Conservation (phyloP, 441 rosid species). For the Adansonia grandidieri region DNA sequence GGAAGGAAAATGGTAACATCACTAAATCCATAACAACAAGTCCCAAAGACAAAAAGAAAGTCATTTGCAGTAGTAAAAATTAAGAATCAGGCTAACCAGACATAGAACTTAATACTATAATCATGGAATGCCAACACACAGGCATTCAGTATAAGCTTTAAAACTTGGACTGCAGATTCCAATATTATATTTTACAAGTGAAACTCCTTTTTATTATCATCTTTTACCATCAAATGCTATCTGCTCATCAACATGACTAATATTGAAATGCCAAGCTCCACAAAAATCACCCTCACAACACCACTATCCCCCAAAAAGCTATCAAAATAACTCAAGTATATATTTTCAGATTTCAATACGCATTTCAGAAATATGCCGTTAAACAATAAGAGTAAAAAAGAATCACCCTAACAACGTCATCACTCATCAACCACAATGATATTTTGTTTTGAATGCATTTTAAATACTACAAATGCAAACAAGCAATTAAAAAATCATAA, state of each 20-base stretch:
- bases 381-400: too few species aligned
- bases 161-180: background rate
- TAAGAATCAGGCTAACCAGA: background rate
- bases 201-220: conserved; percentile 14
- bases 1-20: background rate
- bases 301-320: background rate
- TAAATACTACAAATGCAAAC: background rate
- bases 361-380: background rate
- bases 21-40: background rate
- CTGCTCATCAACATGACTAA: background rate
- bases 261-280: conserved; percentile 1
- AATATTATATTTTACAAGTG: background rate
- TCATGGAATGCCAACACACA: background rate
- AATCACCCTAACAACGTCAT: background rate
- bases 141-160: background rate
- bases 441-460: background rate
- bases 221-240: background rate
- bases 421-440: conserved; percentile 13
- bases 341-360: background rate
- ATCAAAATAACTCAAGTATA: conserved; percentile 5
- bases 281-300: background rate
- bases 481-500: conserved; percentile 21
- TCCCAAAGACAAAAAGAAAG: background rate
- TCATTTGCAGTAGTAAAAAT: conserved; percentile 3
- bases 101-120: background rate